Evolutionary conservation across 2,329 filamentous ascomycete genomes (phyloP), one percentile per base, ranked within the genome.

Genomic region (Epichloe festucae): DNA sequence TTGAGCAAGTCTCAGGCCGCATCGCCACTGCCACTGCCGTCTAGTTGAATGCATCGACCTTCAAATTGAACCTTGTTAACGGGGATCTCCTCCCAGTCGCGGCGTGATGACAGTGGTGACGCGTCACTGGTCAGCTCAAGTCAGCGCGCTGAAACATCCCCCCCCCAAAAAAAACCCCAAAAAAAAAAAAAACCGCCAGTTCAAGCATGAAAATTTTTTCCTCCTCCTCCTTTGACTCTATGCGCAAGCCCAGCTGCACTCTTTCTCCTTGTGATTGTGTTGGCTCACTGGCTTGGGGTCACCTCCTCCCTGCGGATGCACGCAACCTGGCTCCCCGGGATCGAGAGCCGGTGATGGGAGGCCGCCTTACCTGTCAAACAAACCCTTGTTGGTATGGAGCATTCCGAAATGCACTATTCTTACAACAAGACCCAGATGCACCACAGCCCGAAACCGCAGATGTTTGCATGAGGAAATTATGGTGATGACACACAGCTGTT

Each of bases 271-370:
- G 39, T 46, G 5, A 7, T 17, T 15, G 10, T 23, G 10, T 31
- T 36, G 27, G 14, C 17, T 34, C 19, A 21, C 17, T 46, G 44
- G 35, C 27, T 36, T 27, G 10, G 31, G 5, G 17, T 45, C 40
- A n/a, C n/a, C n/a, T 38, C 40, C 41, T 40, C 23, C 42, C 46
- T n/a, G 31, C 51, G 47, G 47, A 52, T 40, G 42, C 42, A 49
- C 14, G 23, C 15, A 17, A 14, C 34, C 42, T 52, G 23, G 51
- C 35, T 52, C 51, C 46, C 46, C 51, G 46, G 21, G 5, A 17
- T 34, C 17, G 4, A 27, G 14, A 21, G 41, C 12, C 10, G 14
- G n/a, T 27, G 10, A 19, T 3, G 17, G 46, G 40, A 34, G n/a
- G 46, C 21, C 21, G 27, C 27, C 46, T 45, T 52, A 19, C 35